These are phyloP conservation scores for Smittium mucronatum DNA, from an alignment of 371 early-diverging fungal species.

Conservation along the genomic window DNA sequence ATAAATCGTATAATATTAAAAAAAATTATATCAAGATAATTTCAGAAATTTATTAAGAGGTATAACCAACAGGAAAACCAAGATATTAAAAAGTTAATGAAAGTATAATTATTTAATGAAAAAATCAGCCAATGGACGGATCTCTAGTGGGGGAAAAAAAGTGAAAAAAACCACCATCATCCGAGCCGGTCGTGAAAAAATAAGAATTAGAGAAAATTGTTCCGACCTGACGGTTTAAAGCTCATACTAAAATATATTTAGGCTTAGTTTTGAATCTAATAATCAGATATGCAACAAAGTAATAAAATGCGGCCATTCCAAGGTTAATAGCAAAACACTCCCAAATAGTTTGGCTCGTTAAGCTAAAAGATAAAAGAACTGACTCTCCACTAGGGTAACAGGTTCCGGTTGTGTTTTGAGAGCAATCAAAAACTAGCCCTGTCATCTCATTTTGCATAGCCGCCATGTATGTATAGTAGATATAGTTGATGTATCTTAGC, in stretches of 20 bases:
- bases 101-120: no score
- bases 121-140: no score
- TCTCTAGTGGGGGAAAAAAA: no score
- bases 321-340: constrained; percentile 14
- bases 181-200: no score
- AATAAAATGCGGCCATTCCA: constrained; percentile 16
- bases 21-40: no score
- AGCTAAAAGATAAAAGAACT: constrained; percentile 2
- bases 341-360: not conserved
- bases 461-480: constrained; percentile 27
- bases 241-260: constrained; percentile 22
- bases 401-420: not conserved
- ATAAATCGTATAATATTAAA: no score
- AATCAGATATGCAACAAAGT: constrained; percentile 16
- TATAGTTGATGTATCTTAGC: constrained; percentile 30
- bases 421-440: constrained; percentile 23
- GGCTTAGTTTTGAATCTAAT: constrained; percentile 28
- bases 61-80: no score
- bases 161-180: no score
- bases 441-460: constrained; percentile 30
- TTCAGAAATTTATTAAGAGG: no score
- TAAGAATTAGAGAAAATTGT: no score
- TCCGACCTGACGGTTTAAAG: no score
- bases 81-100: no score
- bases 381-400: constrained; percentile 20